Percentiles rank a stretch among this genome's conserved stretches.
These are phyloP conservation scores for Hibiscus trionum DNA, from an alignment of 345 rosid genomes.

Conservation along the genomic window DNA sequence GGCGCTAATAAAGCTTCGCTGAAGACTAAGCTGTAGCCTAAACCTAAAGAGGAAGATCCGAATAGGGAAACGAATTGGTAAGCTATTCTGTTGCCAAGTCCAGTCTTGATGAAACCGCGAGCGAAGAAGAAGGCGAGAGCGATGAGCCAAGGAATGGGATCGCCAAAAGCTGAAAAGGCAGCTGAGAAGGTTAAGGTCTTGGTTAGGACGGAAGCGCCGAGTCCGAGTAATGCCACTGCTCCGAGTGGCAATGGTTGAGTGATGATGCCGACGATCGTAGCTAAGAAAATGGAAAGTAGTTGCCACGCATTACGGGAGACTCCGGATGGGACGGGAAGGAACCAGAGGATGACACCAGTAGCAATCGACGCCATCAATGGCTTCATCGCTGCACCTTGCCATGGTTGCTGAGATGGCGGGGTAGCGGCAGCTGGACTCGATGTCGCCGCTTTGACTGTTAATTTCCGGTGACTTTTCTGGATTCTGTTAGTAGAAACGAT, in stretches of 20 bases:
- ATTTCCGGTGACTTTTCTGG: slow-evolving; percentile 1
- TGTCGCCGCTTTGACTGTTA: slow-evolving; percentile 31
- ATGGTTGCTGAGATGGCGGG: slow-evolving; percentile 43
- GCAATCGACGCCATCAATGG: slow-evolving; percentile 84
- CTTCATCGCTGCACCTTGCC: slow-evolving; percentile 87
- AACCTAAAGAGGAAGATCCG: slow-evolving; percentile 84
- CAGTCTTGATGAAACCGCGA: slow-evolving; percentile 94
- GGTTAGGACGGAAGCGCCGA: slow-evolving; percentile 90
- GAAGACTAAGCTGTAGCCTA: slow-evolving; percentile 93
- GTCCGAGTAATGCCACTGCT: slow-evolving; percentile 88
- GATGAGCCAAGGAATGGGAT: slow-evolving; percentile 96
- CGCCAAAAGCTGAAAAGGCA: slow-evolving; percentile 96
- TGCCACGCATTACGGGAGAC: slow-evolving; percentile 91
- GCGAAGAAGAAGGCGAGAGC: slow-evolving; percentile 99
- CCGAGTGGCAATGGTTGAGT: slow-evolving; percentile 96
- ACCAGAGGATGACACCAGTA: slow-evolving; percentile 86
- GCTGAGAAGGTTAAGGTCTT: slow-evolving; percentile 87
- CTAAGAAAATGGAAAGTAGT: slow-evolving; percentile 88
- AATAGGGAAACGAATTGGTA: slow-evolving; percentile 84
- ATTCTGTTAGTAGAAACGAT: slow-evolving; percentile 6
- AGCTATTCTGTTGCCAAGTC: slow-evolving; percentile 87
- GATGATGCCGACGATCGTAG: slow-evolving; percentile 96
- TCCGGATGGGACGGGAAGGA: slow-evolving; percentile 77
- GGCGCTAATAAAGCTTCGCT: slow-evolving; percentile 93
- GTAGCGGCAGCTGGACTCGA: slow-evolving; percentile 30